Base-by-base conservation (phyloP, 1,284 basidiomycete genomes). In the Melampsora larici-populina region DNA sequence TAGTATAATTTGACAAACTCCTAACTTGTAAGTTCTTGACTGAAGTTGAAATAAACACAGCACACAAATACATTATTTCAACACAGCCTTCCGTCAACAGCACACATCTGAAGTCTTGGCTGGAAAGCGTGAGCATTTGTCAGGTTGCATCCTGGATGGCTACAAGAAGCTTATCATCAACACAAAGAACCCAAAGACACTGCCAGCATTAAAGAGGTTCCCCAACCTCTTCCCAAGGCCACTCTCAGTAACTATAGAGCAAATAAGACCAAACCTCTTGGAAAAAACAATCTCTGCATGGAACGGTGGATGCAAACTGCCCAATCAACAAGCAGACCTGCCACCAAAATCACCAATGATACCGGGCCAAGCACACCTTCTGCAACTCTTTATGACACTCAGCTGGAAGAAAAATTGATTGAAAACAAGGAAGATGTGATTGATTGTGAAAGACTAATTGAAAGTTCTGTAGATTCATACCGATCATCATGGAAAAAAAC, bases 241-340 rank as follows among this genome's bases (percentile, higher is more conserved):
- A 70, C 68, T 5, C 49, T 51, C 13, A 46, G 43, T 43, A 31
- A 70, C 9, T 24, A 36, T 1, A 70, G 43, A 40, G 62, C 58
- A 31, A 60, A 70, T 36, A 13, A 11, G 18, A 36, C 62, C 9
- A 1, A 60, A 60, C 36, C 69, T 15, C 51, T 70, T 40, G 69
- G 69, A 4, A 13, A 15, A 18, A 70, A 70, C 49, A 70, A 70
- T 15, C 58, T 60, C 55, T 51, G 58, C 11, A 70, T 70, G 69
- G 8, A 58, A 36, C 58, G 62, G 1, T 70, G 46, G 21, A 51
- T 70, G n/a, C n/a, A n/a, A 13, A 40, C 46, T 21, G 24, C 21
- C 40, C 24, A 55, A 2, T 17, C 31, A 69, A 15, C 67, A 9
- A 4, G 29, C 26, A 13, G n/a, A 2, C 26, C 31, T 58, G 29